Evolutionary conservation across 2,329 filamentous ascomycete genomes (phyloP), one percentile per base, ranked within the genome.

Genomic region (Pleurostoma richardsiae): DNA sequence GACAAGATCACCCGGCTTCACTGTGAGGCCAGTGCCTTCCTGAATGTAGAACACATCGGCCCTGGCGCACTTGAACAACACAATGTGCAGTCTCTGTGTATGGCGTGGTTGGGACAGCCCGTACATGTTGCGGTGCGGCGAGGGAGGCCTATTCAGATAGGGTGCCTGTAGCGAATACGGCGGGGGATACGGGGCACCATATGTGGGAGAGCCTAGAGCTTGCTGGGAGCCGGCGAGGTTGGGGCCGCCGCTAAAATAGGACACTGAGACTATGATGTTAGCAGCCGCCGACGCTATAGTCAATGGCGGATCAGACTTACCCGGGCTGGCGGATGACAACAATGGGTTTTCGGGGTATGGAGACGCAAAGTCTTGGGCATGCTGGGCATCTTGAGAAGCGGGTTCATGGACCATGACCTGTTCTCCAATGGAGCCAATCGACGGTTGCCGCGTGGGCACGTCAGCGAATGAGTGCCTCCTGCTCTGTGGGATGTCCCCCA

Each of bases 21-120:
- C 87, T 26, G 88, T 87, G 30, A 99, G 76, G 3, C 94, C 94
- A 5, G 91, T 97, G 50, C 92, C 91, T 64, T 96, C 91, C 64
- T 96, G 91, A 31, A 96, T 90, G 66, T 96, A 97, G 65, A 96
- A 99, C 7, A 97, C 89, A 60, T 97, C 94, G 36, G 92, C 91
- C 51, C 94, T 82, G 33, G 89, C 90, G 63, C 91, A 96, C 67
- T 99, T 99, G 80, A 99, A 99, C 5, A 92, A 82, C 11, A 99
- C 92, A 45, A 99, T 86, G 64, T 92, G 92, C 6, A 95, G 76
- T 6, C 85, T 74, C 62, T 90, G 86, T 53, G 82, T 85, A 56
- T 80, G 77, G 42, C 79, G 79, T 36, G 76, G 79, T 58, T 80
- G 82, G 30, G 73, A 70, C 61, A 83, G 74, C 43, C 74, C 75